Evolutionary conservation across 2,329 filamentous ascomycete genomes (phyloP).

Genomic region (Karstenula rhodostoma): DNA sequence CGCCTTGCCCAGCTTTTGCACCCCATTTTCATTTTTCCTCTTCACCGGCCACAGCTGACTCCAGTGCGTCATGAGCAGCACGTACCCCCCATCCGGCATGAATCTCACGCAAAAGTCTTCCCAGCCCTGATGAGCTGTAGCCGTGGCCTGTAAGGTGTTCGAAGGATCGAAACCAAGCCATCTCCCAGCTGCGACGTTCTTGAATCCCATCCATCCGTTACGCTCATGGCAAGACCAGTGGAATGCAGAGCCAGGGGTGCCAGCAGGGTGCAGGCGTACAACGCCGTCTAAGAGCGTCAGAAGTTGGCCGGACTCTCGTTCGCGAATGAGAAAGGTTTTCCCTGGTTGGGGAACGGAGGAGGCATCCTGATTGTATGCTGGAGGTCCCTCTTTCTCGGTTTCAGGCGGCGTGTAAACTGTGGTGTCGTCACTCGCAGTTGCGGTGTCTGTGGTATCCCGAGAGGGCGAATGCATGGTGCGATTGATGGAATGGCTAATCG

Average conservation of each 20-base stretch:
- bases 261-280: slow-evolving; percentile 38
- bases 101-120: slow-evolving; percentile 43
- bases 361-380: background rate
- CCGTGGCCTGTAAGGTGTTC: slow-evolving; percentile 15
- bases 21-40: slow-evolving; percentile 7
- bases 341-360: slow-evolving; percentile 34
- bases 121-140: slow-evolving; percentile 32
- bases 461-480: background rate
- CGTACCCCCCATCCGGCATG: slow-evolving; percentile 45
- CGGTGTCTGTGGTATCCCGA: background rate
- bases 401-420: background rate
- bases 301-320: slow-evolving; percentile 29
- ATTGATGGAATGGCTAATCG: background rate
- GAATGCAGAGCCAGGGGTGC: slow-evolving; percentile 22
- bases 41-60: slow-evolving; percentile 42
- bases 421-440: background rate
- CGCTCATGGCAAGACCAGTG: slow-evolving; percentile 52
- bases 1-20: slow-evolving; percentile 17
- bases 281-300: slow-evolving; percentile 45
- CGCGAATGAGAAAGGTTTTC: slow-evolving; percentile 45
- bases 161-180: slow-evolving; percentile 38
- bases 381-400: background rate
- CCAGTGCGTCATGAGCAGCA: slow-evolving; percentile 40
- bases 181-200: slow-evolving; percentile 40
- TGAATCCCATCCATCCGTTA: slow-evolving; percentile 52